Conservation (phyloP, 2,329 filamentous ascomycete genomes). For the Monosporascus sp. region DNA sequence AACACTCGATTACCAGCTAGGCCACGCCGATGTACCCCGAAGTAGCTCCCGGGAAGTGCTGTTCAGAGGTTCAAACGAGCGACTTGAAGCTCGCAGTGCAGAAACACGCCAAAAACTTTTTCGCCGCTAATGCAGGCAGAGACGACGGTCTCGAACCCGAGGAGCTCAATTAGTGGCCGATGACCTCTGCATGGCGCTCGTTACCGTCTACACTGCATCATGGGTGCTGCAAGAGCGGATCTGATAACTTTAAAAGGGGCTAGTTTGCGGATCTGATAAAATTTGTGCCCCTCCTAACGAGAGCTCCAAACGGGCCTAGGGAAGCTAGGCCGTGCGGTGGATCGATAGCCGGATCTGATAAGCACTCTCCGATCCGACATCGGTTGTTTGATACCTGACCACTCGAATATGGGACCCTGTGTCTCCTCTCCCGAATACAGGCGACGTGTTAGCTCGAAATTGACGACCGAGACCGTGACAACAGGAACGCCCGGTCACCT, state of each 20-base stretch:
- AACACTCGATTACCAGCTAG: background rate
- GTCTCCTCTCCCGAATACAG: no score
- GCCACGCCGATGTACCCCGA: conserved; percentile 8
- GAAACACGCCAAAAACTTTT: conserved; percentile 19
- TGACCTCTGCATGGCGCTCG: conserved; percentile 11
- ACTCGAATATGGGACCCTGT: background rate
- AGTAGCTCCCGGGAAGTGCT: conserved; percentile 2
- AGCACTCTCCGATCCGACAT: background rate
- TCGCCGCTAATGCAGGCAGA: conserved; percentile 18
- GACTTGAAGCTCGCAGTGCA: background rate
- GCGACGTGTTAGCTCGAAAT: no score
- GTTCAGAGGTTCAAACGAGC: background rate
- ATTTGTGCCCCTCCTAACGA: background rate
- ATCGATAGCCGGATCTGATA: background rate
- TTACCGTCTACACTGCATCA: conserved; percentile 9
- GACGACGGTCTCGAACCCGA: conserved; percentile 18
- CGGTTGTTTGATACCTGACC: background rate
- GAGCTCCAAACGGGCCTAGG: background rate
- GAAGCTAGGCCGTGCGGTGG: background rate
- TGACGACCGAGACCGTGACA: no score
- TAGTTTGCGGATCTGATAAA: conserved; percentile 8
- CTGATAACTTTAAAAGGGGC: conserved; percentile 32
- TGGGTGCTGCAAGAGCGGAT: conserved; percentile 23
- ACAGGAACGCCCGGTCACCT: no score
- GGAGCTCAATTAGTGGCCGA: conserved; percentile 1